Evolutionary conservation across 2,329 filamentous ascomycete genomes (phyloP), one percentile per base, ranked within the genome.

Genomic region (Zasmidium citrigriseum): DNA sequence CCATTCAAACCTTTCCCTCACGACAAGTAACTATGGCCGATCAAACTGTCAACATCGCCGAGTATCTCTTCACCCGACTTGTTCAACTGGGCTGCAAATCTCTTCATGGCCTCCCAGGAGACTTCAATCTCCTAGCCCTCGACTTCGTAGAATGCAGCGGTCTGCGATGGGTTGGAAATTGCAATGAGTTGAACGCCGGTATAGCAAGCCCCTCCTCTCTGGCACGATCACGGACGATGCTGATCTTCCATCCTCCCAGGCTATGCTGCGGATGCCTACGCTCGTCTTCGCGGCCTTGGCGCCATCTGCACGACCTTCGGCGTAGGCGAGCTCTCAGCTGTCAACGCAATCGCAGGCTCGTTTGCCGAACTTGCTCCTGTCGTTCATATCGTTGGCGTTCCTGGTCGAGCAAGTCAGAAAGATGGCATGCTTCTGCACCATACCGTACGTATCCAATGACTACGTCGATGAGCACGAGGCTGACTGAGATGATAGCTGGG

Each of bases 111-210:
- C 73, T 83, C 16, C 82, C 82, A 23, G 82, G 81, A 64, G 76
- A 78, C 76, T 76, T 76, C 68, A 77, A 78, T 55, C 72, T 70
- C 27, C 77, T 77, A 9, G 80, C 82, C 24, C 75, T 86, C 54
- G 84, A 86, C 70, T 85, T 85, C 66, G 71, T 86, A n/a, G 75
- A 81, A 24, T 82, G 82, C 56, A 75, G 73, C 51, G 83, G 78
- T 16, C 73, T 86, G 22, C 71, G 78, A 48, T 86, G 84, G 84
- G 81, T 85, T 2, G 84, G 84, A 61, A 86, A 85, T 67, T 81
- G 78, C 70, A 87, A 86, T 70, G 84, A 87, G 70, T 76, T 86
- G 54, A 85, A 85, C 41, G 64, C 73, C 71, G 78, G 77, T 46
- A 80, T 80, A 63, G 77, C 77, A 75, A n/a, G n/a, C n/a, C n/a